Evolutionary conservation across 192 early-diverging fungal genomes (phyloP).

Genomic region (Gigaspora rosea): DNA sequence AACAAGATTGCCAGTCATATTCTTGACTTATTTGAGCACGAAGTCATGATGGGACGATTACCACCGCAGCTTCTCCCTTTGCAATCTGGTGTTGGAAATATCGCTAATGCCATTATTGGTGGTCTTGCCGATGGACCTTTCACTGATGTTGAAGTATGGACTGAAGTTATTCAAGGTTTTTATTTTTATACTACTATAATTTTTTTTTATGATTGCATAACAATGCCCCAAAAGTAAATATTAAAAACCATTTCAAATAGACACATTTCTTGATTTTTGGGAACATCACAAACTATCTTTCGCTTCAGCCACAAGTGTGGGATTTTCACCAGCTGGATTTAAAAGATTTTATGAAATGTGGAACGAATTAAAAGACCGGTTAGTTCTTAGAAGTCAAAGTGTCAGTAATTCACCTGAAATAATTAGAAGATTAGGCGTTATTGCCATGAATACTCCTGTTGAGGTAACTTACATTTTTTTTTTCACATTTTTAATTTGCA

Average conservation of each 20-base stretch:
- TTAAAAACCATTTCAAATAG: not conserved
- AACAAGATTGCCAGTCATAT: slow-evolving; percentile 41
- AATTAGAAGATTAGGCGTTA: slow-evolving; percentile 45
- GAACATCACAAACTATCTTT: slow-evolving; percentile 28
- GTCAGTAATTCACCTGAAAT: slow-evolving; percentile 50
- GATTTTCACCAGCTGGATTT: slow-evolving; percentile 47
- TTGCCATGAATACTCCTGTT: slow-evolving; percentile 51
- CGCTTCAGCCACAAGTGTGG: slow-evolving; percentile 39
- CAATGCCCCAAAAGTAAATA: not conserved
- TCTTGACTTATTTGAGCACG: slow-evolving; percentile 46
- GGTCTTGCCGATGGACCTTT: slow-evolving; percentile 44
- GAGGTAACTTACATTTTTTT: slow-evolving; percentile 21
- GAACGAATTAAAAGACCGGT: slow-evolving; percentile 41
- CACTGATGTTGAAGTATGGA: slow-evolving; percentile 46
- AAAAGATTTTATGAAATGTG: slow-evolving; percentile 45
- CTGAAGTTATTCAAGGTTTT: slow-evolving; percentile 43
- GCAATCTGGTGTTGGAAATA: slow-evolving; percentile 49
- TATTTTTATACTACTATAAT: not conserved
- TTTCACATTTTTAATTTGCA: not conserved
- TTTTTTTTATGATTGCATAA: not conserved
- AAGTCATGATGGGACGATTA: slow-evolving; percentile 43
- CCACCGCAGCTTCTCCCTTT: slow-evolving; percentile 41
- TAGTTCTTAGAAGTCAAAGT: slow-evolving; percentile 45
- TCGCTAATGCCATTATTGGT: slow-evolving; percentile 49
- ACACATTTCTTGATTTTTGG: slow-evolving; percentile 41